phyloP scores from a whole-genome alignment of 768 basidiomycete species.

The Boletus patriciae region DNA sequence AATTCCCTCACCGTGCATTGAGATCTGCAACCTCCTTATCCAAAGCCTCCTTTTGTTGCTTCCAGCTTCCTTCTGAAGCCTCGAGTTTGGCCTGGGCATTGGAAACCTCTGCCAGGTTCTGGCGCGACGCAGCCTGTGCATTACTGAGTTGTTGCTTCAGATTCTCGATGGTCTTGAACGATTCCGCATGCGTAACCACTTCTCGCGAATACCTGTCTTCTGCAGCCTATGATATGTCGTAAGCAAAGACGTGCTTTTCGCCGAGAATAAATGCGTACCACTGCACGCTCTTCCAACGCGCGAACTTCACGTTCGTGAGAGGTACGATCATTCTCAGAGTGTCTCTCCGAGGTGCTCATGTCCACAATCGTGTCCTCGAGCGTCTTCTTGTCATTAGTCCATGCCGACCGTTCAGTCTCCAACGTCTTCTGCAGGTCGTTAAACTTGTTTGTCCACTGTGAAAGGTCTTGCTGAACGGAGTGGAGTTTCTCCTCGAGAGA shows the following conservation, averaged over 20 bases:
- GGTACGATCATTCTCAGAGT: conserved; percentile 60
- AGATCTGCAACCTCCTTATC: conserved; percentile 78
- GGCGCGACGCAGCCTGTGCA: conserved; percentile 53
- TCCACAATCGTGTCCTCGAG: conserved; percentile 83
- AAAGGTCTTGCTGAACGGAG: conserved; percentile 53
- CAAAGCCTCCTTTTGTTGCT: conserved; percentile 69
- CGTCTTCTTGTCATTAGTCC: conserved; percentile 76
- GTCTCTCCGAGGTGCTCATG: conserved; percentile 71
- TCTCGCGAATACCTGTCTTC: conserved; percentile 81
- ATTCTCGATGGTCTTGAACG: conserved; percentile 67
- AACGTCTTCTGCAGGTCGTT: conserved; percentile 62
- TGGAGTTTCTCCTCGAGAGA: conserved; percentile 64
- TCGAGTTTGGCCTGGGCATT: conserved; percentile 72
- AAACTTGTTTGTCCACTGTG: conserved; percentile 47
- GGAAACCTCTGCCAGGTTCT: conserved; percentile 61
- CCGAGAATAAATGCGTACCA: conserved; percentile 41
- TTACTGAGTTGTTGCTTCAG: conserved; percentile 62
- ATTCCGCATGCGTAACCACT: conserved; percentile 82
- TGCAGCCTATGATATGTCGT: conserved; percentile 47
- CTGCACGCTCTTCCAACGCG: conserved; percentile 65
- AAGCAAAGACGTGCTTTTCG: neutral
- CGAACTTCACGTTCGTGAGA: conserved; percentile 67
- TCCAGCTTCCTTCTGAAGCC: conserved; percentile 78
- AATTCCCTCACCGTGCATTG: conserved; percentile 55
- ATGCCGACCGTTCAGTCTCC: conserved; percentile 67